Base-by-base conservation (phyloP, 345 rosid species). In the Citrus sinensis region DNA sequence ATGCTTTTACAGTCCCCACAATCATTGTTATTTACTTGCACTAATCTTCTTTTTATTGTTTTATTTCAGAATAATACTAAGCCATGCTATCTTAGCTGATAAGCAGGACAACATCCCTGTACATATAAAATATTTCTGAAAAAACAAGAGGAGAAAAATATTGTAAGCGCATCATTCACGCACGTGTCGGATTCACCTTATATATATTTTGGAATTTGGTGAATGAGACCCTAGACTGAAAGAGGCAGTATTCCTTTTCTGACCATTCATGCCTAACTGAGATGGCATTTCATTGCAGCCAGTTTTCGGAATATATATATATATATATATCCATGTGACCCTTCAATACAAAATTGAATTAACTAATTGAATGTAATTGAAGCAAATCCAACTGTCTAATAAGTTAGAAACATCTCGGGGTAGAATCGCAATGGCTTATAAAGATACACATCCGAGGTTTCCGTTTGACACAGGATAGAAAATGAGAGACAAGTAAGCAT, bases 281-380 rank as follows among this genome's bases (percentile, higher is more conserved):
- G 64, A 80, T 69, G 70, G 51, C 71, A 74, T 69, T 49, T 62
- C 51, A 42, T 10, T 42, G 49, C 14, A 10, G 49, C 49, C 49
- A 75, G 81, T 56, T 79, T 79, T 82, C 70, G 81, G 14, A 10
- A 42, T 10, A 10, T 2, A 42, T 6, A 7, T 35, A 34, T 34
- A 35, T 24, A 24, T 37, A 37, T 37, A 37, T 63, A 64, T 60
- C 39, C 51, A 42, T 42, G 14, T 11, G 16, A 42, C 16, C 16
- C 13, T 40, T 40, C 46, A 9, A 40, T 9, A 40, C 51, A 46
- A 46, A 42, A 46, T 46, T 46, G 14, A 11, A 42, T 42, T 42
- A 42, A 42, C 16, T 11, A 42, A 42, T 42, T 42, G 51, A 46
- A 13, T 2, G 51, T 1, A 25, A 34, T 51, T 60, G 30, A 37